Evolutionary conservation across 2,329 filamentous ascomycete species (phyloP), one percentile per base, ranked within the genome.

Genomic region (Teratosphaeria epicoccoides): DNA sequence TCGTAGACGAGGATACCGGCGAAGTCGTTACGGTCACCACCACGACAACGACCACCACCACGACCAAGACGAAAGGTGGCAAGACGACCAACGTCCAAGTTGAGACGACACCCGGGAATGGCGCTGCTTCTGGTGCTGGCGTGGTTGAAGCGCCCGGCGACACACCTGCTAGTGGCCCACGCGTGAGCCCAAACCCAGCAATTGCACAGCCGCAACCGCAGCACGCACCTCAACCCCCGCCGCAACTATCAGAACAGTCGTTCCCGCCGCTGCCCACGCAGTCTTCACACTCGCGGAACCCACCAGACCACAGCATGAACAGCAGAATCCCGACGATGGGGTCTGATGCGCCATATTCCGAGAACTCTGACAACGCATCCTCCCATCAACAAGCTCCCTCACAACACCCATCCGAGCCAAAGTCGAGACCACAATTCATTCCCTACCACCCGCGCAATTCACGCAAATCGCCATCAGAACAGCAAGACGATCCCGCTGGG

Each of bases 1-100:
- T 65, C 11, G 48, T 61, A 9, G 63, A 65, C 25, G 57, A 64
- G 22, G 59, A 62, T 24, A 64, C 61, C 2, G 63, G 63, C 9
- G 60, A 64, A 49, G 52, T 63, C 5, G 60, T 65, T n/a, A 57
- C 12, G 22, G 46, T 43, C 14, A 43, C 33, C 22, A 50, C 50
- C 23, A 52, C 50, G 14, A 52, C 50, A 4, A 49, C 46, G 14
- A 52, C 50, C 12, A 52, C 50, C 25, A 52, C 50, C 20, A 52
- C 46, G 10, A 52, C 46, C 14, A 46, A 26, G 10, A 46, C 49
- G 14, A 22, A 29, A 20, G 29, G 20, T 6, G 46, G 46, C 17
- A 49, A 44, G 23, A 28, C 22, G 17, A 43, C 29, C 10, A 23
- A 37, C n/a, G 40, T 45, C 7, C 25, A 26, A 22, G 24, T 33